Conservation (phyloP, 768 basidiomycete genomes). For the Ramaria sp. region DNA sequence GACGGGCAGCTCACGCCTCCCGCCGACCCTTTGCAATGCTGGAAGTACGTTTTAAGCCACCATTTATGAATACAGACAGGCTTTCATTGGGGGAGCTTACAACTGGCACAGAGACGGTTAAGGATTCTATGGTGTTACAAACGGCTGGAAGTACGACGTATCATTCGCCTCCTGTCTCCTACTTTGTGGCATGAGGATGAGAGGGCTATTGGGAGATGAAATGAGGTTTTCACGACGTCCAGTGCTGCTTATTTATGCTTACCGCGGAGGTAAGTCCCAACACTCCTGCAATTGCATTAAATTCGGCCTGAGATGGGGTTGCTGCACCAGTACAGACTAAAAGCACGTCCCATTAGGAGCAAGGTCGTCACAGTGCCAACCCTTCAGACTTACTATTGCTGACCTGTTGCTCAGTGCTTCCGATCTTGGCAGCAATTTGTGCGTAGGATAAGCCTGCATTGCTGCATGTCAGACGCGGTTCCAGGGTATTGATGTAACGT, state of each 20-base stretch:
- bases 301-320: constrained; percentile 39
- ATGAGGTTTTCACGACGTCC: not conserved
- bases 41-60: no score
- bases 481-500: not conserved
- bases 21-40: no score
- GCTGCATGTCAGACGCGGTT: not conserved
- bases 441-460: constrained; percentile 36
- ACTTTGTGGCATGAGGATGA: not conserved
- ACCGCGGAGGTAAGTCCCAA: constrained; percentile 32
- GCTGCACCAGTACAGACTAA: constrained; percentile 34
- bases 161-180: no score
- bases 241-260: constrained; percentile 5
- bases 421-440: constrained; percentile 37
- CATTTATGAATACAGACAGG: no score
- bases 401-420: constrained; percentile 36
- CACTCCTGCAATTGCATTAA: constrained; percentile 32
- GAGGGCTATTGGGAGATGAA: not conserved
- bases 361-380: not conserved
- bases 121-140: no score
- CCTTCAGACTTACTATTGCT: constrained; percentile 33
- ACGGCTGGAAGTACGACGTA: no score
- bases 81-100: no score
- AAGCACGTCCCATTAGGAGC: not conserved
- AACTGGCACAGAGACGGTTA: no score
- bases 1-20: no score